Evolutionary conservation across 306 rosid species (phyloP).

Genomic region (Corylus americana): DNA sequence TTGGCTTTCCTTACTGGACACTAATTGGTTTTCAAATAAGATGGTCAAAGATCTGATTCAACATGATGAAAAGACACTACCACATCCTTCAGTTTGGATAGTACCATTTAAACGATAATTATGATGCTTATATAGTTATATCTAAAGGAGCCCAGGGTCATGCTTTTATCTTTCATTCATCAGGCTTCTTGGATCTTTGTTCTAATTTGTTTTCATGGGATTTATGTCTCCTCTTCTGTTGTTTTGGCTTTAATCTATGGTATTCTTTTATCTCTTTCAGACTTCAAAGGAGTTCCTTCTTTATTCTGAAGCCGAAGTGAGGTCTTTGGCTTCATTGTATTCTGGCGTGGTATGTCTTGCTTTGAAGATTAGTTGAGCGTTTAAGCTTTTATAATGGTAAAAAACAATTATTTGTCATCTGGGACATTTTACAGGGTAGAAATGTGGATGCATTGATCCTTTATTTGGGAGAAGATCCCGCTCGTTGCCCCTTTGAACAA

Average conservation of each 20-base stretch:
- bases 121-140: neutral
- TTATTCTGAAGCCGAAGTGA: slow-evolving; percentile 86
- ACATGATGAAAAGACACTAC: neutral
- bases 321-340: slow-evolving; percentile 79
- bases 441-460: slow-evolving; percentile 79
- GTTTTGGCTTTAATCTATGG: neutral
- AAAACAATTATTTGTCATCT: slow-evolving; percentile 17
- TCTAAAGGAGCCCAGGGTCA: neutral
- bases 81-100: neutral
- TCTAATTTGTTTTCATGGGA: neutral
- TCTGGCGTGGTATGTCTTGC: slow-evolving; percentile 72
- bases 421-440: slow-evolving; percentile 67
- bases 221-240: neutral
- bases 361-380: slow-evolving; percentile 6
- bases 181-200: neutral
- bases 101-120: neutral
- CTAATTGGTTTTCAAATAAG: too few relatives aligned
- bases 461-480: slow-evolving; percentile 94
- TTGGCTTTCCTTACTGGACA: too few relatives aligned
- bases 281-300: slow-evolving; percentile 70
- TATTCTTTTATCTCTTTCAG: slow-evolving; percentile 39
- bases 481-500: slow-evolving; percentile 90
- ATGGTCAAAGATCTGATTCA: too few relatives aligned
- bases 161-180: neutral
- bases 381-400: slow-evolving; percentile 11